These are phyloP conservation scores for Oldenlandia corymbosa DNA, from an alignment of 257 asterid genomes.

Conservation along the genomic window DNA sequence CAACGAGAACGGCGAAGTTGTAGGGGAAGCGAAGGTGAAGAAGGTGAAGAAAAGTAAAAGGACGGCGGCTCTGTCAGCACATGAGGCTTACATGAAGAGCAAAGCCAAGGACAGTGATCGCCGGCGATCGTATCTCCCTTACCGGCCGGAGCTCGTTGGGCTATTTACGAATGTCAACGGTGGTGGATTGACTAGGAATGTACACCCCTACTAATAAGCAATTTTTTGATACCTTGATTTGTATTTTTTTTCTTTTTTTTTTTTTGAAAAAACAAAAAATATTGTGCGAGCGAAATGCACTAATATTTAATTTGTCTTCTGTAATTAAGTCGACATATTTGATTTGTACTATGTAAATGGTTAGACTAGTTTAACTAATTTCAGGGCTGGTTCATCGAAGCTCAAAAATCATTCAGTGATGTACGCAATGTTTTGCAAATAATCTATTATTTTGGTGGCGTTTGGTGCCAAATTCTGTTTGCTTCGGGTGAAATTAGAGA, in stretches of 20 bases:
- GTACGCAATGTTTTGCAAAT: neutral
- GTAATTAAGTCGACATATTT: neutral
- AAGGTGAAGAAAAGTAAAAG: constrained; percentile 30
- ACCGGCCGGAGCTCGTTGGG: constrained; percentile 89
- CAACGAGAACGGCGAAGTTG: constrained; percentile 11
- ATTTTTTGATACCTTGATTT: neutral
- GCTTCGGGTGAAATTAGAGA: neutral
- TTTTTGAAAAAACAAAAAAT: neutral
- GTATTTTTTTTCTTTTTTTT: neutral
- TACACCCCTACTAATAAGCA: constrained; percentile 58
- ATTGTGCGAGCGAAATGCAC: neutral
- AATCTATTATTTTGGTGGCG: neutral
- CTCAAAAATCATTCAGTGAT: neutral
- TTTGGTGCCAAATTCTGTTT: neutral
- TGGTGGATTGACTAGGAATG: constrained; percentile 73
- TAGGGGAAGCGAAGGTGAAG: constrained; percentile 26
- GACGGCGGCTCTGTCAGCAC: constrained; percentile 48
- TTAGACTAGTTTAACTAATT: neutral
- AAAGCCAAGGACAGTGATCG: constrained; percentile 52
- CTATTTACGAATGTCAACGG: constrained; percentile 73
- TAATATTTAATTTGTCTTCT: constrained; percentile 2
- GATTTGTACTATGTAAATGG: neutral
- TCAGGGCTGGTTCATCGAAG: neutral
- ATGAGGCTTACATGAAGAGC: constrained; percentile 64
- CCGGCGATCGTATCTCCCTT: constrained; percentile 75